Evolutionary conservation across 768 basidiomycete genomes (phyloP).

Genomic region (Chiua virens): DNA sequence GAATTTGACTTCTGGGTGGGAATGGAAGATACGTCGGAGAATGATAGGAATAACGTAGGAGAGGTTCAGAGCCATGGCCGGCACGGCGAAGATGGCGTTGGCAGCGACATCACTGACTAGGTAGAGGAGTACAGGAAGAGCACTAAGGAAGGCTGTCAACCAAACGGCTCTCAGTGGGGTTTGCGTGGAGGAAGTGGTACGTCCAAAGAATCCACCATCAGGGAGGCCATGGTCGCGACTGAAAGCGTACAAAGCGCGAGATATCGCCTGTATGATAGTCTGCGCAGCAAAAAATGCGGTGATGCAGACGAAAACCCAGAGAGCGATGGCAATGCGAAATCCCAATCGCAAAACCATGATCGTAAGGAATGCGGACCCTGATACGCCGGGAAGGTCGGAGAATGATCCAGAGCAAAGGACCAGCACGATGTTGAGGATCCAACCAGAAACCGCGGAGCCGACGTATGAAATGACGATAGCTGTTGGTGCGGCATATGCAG

Average conservation of each 20-base stretch:
- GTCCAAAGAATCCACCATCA: constrained; percentile 58
- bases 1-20: constrained; percentile 60
- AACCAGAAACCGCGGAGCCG: constrained; percentile 51
- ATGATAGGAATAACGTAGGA: constrained; percentile 60
- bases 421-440: constrained; percentile 63
- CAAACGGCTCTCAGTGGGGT: constrained; percentile 60
- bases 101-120: constrained; percentile 53
- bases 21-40: constrained; percentile 47
- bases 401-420: constrained; percentile 57
- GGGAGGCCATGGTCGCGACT: constrained; percentile 54
- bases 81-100: constrained; percentile 56
- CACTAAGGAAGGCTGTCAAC: constrained; percentile 43
- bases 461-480: constrained; percentile 46
- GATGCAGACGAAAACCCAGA: constrained; percentile 61
- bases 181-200: constrained; percentile 43
- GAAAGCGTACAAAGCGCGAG: constrained; percentile 60
- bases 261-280: constrained; percentile 50
- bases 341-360: constrained; percentile 59
- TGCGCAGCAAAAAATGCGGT: constrained; percentile 62
- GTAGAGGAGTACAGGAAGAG: constrained; percentile 48
- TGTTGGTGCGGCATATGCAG: constrained; percentile 46
- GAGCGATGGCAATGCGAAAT: constrained; percentile 45
- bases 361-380: constrained; percentile 55
- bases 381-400: constrained; percentile 48
- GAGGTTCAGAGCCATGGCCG: constrained; percentile 49